Conservation (phyloP, 768 basidiomycete species). For the Leucosporidium scottii region DNA sequence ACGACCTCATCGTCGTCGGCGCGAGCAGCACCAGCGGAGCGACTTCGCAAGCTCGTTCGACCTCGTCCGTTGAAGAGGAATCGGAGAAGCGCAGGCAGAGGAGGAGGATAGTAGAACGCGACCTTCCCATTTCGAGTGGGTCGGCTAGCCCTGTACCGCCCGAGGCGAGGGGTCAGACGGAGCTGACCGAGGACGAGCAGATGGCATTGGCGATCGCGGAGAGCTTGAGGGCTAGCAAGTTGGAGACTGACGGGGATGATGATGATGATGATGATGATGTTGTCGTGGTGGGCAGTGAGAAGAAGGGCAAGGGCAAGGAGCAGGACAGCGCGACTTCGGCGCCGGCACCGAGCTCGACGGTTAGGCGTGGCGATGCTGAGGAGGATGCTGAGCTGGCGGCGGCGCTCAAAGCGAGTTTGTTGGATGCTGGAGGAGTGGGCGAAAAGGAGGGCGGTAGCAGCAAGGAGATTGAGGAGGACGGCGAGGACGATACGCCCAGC, state of each 20-base stretch:
- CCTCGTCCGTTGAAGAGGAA: conserved; percentile 8
- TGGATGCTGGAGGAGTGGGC: not conserved
- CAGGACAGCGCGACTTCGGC: not conserved
- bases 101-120: not conserved
- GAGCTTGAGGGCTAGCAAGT: conserved; percentile 18
- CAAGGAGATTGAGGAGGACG: conserved; percentile 4
- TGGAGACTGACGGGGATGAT: not conserved
- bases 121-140: not conserved
- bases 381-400: conserved; percentile 20
- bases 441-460: not conserved
- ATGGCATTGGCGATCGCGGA: conserved; percentile 27
- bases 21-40: not conserved
- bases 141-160: not conserved
- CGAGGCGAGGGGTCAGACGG: not conserved
- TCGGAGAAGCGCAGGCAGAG: conserved; percentile 3
- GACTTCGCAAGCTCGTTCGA: not conserved
- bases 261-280: not conserved
- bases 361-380: not conserved
- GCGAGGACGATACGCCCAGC: conserved; percentile 22
- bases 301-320: not conserved
- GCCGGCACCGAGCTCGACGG: not conserved
- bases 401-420: conserved; percentile 17
- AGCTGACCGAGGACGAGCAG: conserved; percentile 25
- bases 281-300: not conserved
- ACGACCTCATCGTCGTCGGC: not conserved